These are phyloP conservation scores for Actinomortierella ambigua DNA, from an alignment of 371 early-diverging fungal species.

Conservation along the genomic window DNA sequence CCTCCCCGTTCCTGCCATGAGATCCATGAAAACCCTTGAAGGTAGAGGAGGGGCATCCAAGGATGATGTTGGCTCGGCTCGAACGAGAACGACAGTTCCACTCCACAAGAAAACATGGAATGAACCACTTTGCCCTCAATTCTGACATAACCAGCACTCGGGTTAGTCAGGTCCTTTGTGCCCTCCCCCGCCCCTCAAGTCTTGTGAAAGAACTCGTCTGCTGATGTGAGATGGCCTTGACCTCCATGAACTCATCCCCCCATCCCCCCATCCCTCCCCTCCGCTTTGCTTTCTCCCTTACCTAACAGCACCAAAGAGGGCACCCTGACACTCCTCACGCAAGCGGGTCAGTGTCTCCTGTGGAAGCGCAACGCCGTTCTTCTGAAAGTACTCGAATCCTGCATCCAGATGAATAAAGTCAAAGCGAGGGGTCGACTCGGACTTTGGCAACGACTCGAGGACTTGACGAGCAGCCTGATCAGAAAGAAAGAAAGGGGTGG, in stretches of 20 bases:
- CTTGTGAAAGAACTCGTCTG: too few relatives aligned
- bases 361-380: slow-evolving; percentile 90
- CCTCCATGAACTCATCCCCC: neutral
- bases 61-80: too few relatives aligned
- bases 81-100: too few relatives aligned
- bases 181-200: too few relatives aligned
- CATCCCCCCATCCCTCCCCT: too few relatives aligned
- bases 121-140: slow-evolving; percentile 42
- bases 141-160: too few relatives aligned
- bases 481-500: neutral
- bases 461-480: slow-evolving; percentile 86
- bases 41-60: too few relatives aligned
- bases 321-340: slow-evolving; percentile 85
- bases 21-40: too few relatives aligned
- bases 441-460: slow-evolving; percentile 71
- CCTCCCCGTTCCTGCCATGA: too few relatives aligned
- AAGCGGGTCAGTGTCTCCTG: slow-evolving; percentile 80
- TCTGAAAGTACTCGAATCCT: slow-evolving; percentile 94
- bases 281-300: slow-evolving; percentile 34
- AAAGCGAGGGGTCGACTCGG: slow-evolving; percentile 61
- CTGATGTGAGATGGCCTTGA: too few relatives aligned
- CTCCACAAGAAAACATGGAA: neutral
- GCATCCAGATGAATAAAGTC: slow-evolving; percentile 86
- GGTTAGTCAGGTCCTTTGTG: too few relatives aligned
- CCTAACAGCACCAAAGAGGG: slow-evolving; percentile 96